Evolutionary conservation across 176 grass and related monocot species (phyloP).

Genomic region (Musa itinerans): DNA sequence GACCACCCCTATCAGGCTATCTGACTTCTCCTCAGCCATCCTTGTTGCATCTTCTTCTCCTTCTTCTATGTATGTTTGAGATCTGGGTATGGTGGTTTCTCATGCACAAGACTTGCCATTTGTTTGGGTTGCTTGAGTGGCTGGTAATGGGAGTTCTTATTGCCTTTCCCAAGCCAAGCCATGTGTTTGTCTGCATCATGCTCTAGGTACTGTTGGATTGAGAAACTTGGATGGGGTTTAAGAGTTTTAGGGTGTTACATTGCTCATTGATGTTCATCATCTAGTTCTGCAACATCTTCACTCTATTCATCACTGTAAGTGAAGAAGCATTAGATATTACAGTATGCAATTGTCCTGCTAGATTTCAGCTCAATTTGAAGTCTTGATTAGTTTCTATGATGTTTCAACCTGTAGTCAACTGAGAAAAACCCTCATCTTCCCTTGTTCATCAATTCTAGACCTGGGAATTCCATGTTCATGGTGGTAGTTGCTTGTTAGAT

Average conservation of each 20-base stretch:
- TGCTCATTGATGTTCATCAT: slow-evolving; percentile 7
- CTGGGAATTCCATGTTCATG: no score
- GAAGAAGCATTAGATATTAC: neutral
- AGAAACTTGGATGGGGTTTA: neutral
- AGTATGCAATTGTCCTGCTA: neutral
- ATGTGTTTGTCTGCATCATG: neutral
- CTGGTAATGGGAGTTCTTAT: neutral
- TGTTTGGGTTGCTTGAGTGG: neutral
- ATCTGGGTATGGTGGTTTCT: neutral
- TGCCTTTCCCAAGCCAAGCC: neutral
- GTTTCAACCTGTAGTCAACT: neutral
- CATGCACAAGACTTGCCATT: neutral
- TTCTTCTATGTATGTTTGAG: neutral
- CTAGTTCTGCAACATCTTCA: neutral
- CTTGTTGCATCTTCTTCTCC: neutral
- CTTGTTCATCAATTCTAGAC: no score
- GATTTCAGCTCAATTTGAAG: neutral
- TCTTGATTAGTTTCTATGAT: neutral
- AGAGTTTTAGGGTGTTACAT: neutral
- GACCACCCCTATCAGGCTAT: neutral
- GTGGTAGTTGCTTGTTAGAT: no score
- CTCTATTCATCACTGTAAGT: neutral
- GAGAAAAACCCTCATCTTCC: no score
- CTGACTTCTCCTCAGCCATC: neutral
- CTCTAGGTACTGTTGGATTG: slow-evolving; percentile 14